phyloP scores from a whole-genome alignment of 495 filamentous ascomycete species.

The Hypoxylon crocopeplum region DNA sequence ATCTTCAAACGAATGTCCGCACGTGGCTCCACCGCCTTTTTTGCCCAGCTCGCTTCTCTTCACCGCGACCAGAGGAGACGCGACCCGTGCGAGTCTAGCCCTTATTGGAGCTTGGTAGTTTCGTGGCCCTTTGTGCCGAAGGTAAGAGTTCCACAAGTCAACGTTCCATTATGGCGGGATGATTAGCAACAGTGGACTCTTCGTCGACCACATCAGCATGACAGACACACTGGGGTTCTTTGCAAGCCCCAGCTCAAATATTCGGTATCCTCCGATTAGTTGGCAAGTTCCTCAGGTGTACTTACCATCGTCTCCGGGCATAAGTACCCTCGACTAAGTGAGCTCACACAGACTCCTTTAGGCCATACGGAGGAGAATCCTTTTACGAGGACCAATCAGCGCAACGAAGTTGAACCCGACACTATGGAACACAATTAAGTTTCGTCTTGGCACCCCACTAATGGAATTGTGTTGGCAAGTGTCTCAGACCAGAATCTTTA shows the following conservation, averaged over 20 bases:
- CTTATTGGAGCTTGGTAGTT: neutral
- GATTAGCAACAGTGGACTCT: neutral
- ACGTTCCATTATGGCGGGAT: too few relatives aligned
- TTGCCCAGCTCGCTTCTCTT: conserved; percentile 2
- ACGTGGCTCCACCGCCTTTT: neutral
- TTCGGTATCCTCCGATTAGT: conserved; percentile 9
- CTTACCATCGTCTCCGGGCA: conserved; percentile 7
- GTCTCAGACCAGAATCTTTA: conserved; percentile 33
- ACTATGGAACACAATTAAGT: conserved; percentile 35
- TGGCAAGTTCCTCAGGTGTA: neutral
- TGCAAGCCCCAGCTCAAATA: conserved; percentile 6
- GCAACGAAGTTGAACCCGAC: conserved; percentile 26
- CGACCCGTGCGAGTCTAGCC: neutral
- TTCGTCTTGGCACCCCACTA: conserved; percentile 30
- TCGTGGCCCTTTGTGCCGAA: too few relatives aligned
- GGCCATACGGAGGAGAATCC: conserved; percentile 17
- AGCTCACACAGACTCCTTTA: conserved; percentile 13
- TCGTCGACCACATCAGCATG: conserved; percentile 4
- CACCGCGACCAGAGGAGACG: neutral
- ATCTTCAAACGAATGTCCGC: conserved; percentile 8
- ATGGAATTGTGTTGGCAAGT: conserved; percentile 32
- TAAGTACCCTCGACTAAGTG: conserved; percentile 16
- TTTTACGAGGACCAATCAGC: conserved; percentile 24
- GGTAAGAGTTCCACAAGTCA: too few relatives aligned
- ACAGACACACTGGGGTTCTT: conserved; percentile 13